A percentile compares a stretch with the other conserved stretches of the same genome.
Evolutionary conservation across 257 asterid species (phyloP).

Genomic region (Coffea canephora): DNA sequence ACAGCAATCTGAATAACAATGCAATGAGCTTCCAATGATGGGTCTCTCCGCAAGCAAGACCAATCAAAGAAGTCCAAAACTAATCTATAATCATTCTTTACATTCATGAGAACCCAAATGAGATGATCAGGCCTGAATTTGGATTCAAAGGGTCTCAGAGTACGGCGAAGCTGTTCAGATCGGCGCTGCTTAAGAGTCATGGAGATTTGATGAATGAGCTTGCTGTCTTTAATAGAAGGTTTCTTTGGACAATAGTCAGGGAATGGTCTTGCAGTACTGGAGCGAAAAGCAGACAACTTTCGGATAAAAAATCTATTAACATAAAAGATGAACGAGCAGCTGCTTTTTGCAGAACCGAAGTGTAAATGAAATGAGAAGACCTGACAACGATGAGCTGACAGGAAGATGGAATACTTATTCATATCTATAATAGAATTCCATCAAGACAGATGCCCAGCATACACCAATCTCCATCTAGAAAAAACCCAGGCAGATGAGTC

Average conservation of each 20-base stretch:
- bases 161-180: slow-evolving; percentile 51
- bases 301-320: slow-evolving; percentile 30
- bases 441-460: slow-evolving; percentile 28
- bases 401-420: slow-evolving; percentile 51
- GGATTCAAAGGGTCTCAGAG: slow-evolving; percentile 66
- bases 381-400: slow-evolving; percentile 36
- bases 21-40: slow-evolving; percentile 85
- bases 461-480: slow-evolving; percentile 32
- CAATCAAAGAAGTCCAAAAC: slow-evolving; percentile 69
- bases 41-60: slow-evolving; percentile 67
- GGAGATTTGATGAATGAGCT: slow-evolving; percentile 62
- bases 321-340: slow-evolving; percentile 24
- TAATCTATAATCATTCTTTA: slow-evolving; percentile 61
- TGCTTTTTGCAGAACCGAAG: slow-evolving; percentile 33
- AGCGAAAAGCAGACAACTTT: slow-evolving; percentile 30
- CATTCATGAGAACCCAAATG: slow-evolving; percentile 82
- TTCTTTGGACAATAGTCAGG: slow-evolving; percentile 83
- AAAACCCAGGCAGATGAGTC: slow-evolving; percentile 16
- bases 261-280: slow-evolving; percentile 49
- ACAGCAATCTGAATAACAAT: slow-evolving; percentile 66
- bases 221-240: slow-evolving; percentile 69
- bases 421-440: slow-evolving; percentile 57
- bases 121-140: slow-evolving; percentile 76
- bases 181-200: slow-evolving; percentile 70
- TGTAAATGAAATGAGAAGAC: slow-evolving; percentile 27